Percentiles rank a stretch among this genome's conserved stretches.
These are phyloP conservation scores for Ascochyta lentis DNA, from an alignment of 2,329 filamentous ascomycete species.

Conservation along the genomic window DNA sequence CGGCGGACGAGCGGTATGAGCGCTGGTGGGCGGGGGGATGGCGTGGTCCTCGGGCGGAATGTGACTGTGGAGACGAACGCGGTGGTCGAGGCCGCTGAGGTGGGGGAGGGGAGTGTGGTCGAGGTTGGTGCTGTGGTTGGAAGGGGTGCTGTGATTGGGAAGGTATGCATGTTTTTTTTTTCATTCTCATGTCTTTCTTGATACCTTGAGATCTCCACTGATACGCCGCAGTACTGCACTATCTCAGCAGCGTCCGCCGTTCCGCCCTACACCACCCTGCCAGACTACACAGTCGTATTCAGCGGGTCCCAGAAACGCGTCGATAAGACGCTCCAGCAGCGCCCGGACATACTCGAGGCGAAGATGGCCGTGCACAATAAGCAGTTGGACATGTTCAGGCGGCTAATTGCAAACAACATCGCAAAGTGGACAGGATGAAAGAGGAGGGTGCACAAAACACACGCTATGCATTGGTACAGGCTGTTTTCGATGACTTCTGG, in stretches of 20 bases:
- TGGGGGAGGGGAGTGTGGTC: slow-evolving; percentile 47
- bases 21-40: slow-evolving; percentile 31
- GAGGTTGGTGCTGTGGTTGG: slow-evolving; percentile 45
- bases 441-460: background rate
- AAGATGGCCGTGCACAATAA: slow-evolving; percentile 42
- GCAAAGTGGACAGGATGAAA: slow-evolving; percentile 41
- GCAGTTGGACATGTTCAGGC: slow-evolving; percentile 46
- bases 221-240: slow-evolving; percentile 51
- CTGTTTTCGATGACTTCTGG: too few relatives aligned
- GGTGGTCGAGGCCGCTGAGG: slow-evolving; percentile 47
- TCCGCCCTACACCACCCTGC: slow-evolving; percentile 46
- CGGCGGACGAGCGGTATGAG: slow-evolving; percentile 21
- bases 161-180: slow-evolving; percentile 35
- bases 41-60: slow-evolving; percentile 50
- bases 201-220: background rate
- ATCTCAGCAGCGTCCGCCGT: slow-evolving; percentile 49
- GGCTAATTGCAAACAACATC: slow-evolving; percentile 45
- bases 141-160: slow-evolving; percentile 49
- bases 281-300: slow-evolving; percentile 56
- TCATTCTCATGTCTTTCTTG: too few relatives aligned
- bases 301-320: slow-evolving; percentile 47
- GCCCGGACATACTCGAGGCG: slow-evolving; percentile 38
- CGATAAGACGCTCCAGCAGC: slow-evolving; percentile 48
- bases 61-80: slow-evolving; percentile 55
- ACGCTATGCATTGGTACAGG: too few relatives aligned